phyloP scores from a whole-genome alignment of 2,329 filamentous ascomycete genomes.

The Colletotrichum sp. region DNA sequence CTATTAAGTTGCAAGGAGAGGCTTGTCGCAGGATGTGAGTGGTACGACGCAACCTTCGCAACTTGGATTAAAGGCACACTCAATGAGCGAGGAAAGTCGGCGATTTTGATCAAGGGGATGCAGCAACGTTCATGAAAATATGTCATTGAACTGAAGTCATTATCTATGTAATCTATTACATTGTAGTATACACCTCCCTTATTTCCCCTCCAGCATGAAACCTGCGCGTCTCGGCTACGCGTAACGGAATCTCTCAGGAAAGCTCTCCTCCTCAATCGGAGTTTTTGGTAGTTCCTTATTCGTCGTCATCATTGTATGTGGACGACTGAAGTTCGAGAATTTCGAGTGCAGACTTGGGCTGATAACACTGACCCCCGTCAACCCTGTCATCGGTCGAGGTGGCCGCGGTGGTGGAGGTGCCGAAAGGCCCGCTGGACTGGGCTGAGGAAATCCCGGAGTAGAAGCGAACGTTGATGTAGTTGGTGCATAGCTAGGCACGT shows the following conservation, averaged over 20 bases:
- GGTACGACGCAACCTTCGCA: background rate
- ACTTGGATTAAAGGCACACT: fast-evolving
- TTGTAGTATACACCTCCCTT: background rate
- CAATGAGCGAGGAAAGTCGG: fast-evolving
- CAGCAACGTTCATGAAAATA: fast-evolving
- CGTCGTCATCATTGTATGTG: background rate
- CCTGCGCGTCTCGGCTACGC: background rate
- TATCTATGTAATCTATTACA: background rate
- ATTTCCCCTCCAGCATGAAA: background rate
- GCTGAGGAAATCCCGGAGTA: background rate
- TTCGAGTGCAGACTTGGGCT: background rate
- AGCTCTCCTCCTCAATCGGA: background rate
- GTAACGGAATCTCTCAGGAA: background rate
- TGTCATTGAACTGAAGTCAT: background rate
- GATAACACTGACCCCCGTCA: background rate
- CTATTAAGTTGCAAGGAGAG: background rate
- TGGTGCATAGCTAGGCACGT: background rate
- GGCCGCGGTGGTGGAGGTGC: background rate
- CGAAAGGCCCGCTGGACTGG: background rate
- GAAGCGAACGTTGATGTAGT: background rate
- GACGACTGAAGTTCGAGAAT: background rate
- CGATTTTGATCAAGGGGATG: background rate
- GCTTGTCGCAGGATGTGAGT: background rate
- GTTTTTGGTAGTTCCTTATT: background rate
- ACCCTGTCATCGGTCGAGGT: background rate